These are phyloP conservation scores for Suillus weaverae DNA, from an alignment of 768 basidiomycete species.

Conservation along the genomic window DNA sequence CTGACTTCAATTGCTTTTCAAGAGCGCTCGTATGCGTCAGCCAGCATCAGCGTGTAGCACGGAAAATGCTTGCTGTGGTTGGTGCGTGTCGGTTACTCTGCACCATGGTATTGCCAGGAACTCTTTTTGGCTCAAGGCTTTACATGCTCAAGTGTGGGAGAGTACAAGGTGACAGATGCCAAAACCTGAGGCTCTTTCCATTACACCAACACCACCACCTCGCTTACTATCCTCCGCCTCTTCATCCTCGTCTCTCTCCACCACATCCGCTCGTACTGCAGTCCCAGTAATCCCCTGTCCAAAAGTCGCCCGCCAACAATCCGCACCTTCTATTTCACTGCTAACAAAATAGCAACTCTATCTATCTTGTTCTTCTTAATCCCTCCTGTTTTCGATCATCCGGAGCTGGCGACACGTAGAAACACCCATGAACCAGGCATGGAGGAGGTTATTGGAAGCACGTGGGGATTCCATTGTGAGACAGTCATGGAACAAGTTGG, in stretches of 20 bases:
- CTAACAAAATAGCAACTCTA: slow-evolving; percentile 49
- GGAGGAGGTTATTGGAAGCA: slow-evolving; percentile 50
- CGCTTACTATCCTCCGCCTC: slow-evolving; percentile 48
- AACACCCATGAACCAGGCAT: slow-evolving; percentile 52
- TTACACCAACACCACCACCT: slow-evolving; percentile 25
- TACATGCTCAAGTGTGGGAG: slow-evolving; percentile 36
- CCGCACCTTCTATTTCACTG: slow-evolving; percentile 34
- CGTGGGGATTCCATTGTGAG: slow-evolving; percentile 36
- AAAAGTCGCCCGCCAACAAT: slow-evolving; percentile 16
- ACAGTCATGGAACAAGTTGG: slow-evolving; percentile 51
- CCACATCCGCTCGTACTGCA: slow-evolving; percentile 70
- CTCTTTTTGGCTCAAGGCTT: slow-evolving; percentile 35
- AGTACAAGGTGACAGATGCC: slow-evolving; percentile 21
- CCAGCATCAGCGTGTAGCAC: not conserved
- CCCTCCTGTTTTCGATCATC: slow-evolving; percentile 46
- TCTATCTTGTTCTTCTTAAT: slow-evolving; percentile 37
- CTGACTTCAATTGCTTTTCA: not conserved
- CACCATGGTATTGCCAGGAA: slow-evolving; percentile 20
- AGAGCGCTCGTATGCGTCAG: not conserved
- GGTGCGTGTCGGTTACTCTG: not conserved
- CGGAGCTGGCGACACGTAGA: slow-evolving; percentile 45
- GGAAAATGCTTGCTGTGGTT: not conserved
- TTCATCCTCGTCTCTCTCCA: slow-evolving; percentile 70
- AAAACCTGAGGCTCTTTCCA: slow-evolving; percentile 11
- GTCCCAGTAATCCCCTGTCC: slow-evolving; percentile 43